Conservation (phyloP, 768 basidiomycete species). For the Podaxis sp. region DNA sequence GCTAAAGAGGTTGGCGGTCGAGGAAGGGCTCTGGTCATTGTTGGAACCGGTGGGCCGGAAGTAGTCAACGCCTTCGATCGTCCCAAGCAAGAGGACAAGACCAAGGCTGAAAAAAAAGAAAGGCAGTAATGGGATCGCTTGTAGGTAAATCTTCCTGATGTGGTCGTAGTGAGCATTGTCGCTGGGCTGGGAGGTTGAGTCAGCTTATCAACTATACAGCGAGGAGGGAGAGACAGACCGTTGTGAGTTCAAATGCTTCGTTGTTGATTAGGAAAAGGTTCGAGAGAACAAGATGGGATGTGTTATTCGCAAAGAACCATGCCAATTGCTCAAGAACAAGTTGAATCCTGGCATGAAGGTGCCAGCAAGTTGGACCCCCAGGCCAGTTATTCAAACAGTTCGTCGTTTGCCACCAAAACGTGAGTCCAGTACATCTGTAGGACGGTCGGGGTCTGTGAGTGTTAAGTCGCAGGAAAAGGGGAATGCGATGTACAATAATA, state of each 20-base stretch:
- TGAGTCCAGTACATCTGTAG: neutral
- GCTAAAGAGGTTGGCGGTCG: too few relatives aligned
- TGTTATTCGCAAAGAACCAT: neutral
- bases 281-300: neutral
- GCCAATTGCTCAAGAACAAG: neutral
- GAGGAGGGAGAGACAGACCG: neutral
- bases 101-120: neutral
- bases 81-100: neutral
- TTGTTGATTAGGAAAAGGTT: neutral
- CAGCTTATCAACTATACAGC: neutral
- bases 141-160: neutral
- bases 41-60: neutral
- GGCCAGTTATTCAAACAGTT: neutral
- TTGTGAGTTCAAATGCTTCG: neutral
- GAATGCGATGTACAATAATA: neutral
- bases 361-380: neutral
- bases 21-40: neutral
- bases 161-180: neutral
- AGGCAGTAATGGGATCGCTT: neutral
- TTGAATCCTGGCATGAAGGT: neutral
- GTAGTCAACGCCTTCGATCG: neutral
- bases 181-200: neutral
- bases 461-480: neutral
- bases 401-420: neutral
- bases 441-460: neutral